Percentiles rank a stretch among this genome's conserved stretches.
phyloP scores from a whole-genome alignment of 371 early-diverging fungal genomes.

The Apophysomyces ossiformis region DNA sequence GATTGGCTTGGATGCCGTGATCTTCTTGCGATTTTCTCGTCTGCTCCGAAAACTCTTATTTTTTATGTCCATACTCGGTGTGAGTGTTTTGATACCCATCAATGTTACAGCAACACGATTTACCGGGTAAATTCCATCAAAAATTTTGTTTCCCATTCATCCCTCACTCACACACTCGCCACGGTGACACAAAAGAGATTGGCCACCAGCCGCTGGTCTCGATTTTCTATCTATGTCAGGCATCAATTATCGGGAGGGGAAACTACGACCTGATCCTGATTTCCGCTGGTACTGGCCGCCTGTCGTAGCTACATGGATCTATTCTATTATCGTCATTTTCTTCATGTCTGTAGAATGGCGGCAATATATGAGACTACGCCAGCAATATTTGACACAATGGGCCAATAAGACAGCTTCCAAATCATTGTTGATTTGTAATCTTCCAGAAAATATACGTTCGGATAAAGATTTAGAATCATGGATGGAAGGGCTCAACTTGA shows the following conservation, averaged over 20 bases:
- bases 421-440: constrained; percentile 66
- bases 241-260: constrained; percentile 39
- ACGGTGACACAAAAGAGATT: constrained; percentile 45
- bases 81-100: constrained; percentile 65
- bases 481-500: constrained; percentile 32
- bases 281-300: constrained; percentile 62
- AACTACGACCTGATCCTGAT: constrained; percentile 24
- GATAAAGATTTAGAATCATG: constrained; percentile 51
- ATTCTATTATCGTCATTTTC: constrained; percentile 49
- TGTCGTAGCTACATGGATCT: constrained; percentile 57
- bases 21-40: constrained; percentile 77
- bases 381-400: constrained; percentile 54
- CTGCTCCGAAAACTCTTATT: constrained; percentile 60
- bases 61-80: constrained; percentile 62
- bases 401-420: constrained; percentile 53
- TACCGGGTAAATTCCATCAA: constrained; percentile 34
- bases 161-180: not conserved
- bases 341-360: constrained; percentile 53
- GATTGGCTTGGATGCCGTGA: constrained; percentile 82
- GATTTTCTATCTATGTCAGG: constrained; percentile 43
- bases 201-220: constrained; percentile 43
- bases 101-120: constrained; percentile 56
- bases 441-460: constrained; percentile 57
- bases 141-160: not conserved
- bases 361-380: constrained; percentile 55